A percentile compares a stretch with the other conserved stretches of the same genome.
These are phyloP conservation scores for Venturia effusa DNA, from an alignment of 2,329 filamentous ascomycete genomes.

Conservation along the genomic window DNA sequence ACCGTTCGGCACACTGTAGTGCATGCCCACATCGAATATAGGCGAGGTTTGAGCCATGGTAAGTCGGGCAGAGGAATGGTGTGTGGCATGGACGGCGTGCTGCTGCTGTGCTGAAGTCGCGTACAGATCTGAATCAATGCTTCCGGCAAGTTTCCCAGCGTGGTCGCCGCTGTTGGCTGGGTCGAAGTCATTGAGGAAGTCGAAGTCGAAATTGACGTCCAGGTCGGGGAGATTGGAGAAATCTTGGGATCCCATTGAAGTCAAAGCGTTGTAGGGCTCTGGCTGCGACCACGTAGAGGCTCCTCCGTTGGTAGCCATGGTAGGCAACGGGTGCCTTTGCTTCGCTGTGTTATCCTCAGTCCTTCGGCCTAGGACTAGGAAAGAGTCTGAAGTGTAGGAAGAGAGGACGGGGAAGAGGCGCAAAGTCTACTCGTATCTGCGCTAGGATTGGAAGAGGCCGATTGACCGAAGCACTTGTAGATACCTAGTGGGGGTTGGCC, in stretches of 20 bases:
- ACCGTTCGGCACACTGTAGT: neutral
- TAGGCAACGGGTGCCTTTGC: neutral
- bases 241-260: slow-evolving; percentile 6
- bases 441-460: neutral
- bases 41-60: neutral
- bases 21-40: slow-evolving; percentile 11
- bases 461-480: neutral
- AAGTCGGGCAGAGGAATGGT: neutral
- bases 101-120: slow-evolving; percentile 1
- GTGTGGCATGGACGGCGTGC: slow-evolving; percentile 4
- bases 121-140: neutral
- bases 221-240: slow-evolving; percentile 3
- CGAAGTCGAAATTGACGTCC: slow-evolving; percentile 8
- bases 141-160: neutral
- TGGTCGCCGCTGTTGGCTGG: neutral
- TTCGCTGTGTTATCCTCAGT: neutral
- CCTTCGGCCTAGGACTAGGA: neutral
- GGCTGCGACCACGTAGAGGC: neutral
- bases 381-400: neutral
- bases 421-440: neutral
- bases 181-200: slow-evolving; percentile 9
- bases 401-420: neutral
- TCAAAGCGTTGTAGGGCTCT: slow-evolving; percentile 3
- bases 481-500: neutral
- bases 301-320: neutral